Evolutionary conservation across 2,329 filamentous ascomycete species (phyloP).

Genomic region (Pseudocercospora cruenta): DNA sequence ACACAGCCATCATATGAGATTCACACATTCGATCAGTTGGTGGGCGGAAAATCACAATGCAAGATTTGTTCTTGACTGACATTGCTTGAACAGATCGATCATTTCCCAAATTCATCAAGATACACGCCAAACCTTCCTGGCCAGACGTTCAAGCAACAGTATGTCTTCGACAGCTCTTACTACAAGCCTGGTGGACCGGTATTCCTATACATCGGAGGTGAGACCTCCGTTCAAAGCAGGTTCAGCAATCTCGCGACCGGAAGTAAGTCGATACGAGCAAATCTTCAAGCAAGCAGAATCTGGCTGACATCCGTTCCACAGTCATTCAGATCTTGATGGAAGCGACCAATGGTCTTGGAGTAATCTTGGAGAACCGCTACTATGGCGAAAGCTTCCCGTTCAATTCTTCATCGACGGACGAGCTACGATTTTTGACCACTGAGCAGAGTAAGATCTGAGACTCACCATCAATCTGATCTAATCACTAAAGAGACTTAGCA

Average conservation of each 20-base stretch:
- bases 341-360: constrained; percentile 57
- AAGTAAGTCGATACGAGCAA: constrained; percentile 35
- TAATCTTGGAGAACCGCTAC: constrained; percentile 58
- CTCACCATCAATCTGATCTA: background rate
- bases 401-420: constrained; percentile 53
- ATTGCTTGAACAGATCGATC: constrained; percentile 59
- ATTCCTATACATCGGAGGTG: constrained; percentile 74
- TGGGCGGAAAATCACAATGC: background rate
- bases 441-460: constrained; percentile 46
- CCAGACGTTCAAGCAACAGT: constrained; percentile 70
- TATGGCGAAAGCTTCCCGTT: constrained; percentile 57
- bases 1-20: constrained; percentile 1
- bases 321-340: constrained; percentile 58
- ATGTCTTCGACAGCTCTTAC: constrained; percentile 78
- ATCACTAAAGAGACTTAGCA: constrained; percentile 31
- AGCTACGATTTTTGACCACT: constrained; percentile 55
- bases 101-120: constrained; percentile 76
- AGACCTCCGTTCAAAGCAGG: constrained; percentile 52
- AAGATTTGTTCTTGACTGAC: background rate
- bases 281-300: background rate
- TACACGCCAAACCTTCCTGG: constrained; percentile 74
- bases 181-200: constrained; percentile 79
- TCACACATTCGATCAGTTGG: constrained; percentile 14
- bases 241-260: constrained; percentile 39
- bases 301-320: background rate